Evolutionary conservation across 2,329 filamentous ascomycete genomes (phyloP), one percentile per base, ranked within the genome.

Genomic region (Penicillium crustosum): DNA sequence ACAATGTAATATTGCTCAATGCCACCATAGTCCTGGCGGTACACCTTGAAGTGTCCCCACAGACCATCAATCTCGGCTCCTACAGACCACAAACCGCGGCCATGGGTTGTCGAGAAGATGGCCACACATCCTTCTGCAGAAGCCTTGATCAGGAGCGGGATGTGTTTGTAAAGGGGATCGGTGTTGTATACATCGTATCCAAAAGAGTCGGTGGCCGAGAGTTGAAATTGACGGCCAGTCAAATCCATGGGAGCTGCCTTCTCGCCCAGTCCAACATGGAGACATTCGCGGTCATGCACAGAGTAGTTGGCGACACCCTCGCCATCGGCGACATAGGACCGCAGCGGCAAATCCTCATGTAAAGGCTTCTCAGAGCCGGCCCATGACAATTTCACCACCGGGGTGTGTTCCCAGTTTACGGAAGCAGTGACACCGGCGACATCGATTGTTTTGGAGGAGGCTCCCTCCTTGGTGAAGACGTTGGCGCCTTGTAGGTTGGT

Each of bases 161-260:
- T 89, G 66, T 90, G 86, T 74, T 91, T 91, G 76, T 91, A 91
- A 53, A 90, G 77, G 0, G 88, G 88, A 69, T 91, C 88, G 3
- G 87, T 88, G 10, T 82, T 82, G 68, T 89, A 85, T 4, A 86
- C 83, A 64, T 91, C 87, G 67, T 91, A 90, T 2, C 88, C 87
- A 64, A 91, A 91, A 38, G 83, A 87, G 70, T 91, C 88, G 0
- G 86, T 90, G 2, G 86, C 87, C 0, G 86, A 85, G 15, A 91
- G 77, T 27, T 82, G 80, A 69, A 90, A 91, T 27, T 83, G 79
- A 0, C 88, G 81, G 33, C 86, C 86, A 0, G 82, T 86, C 1
- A 91, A 78, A 66, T 91, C 84, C 86, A 91, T 89, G 0, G 88
- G 88, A 0, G 87, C 88, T 6, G 86, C 80, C 69, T 90, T 90